A percentile compares a stretch with the other conserved stretches of the same genome.
Evolutionary conservation across 2,329 filamentous ascomycete species (phyloP).

Genomic region (Verticillium klebahnii): DNA sequence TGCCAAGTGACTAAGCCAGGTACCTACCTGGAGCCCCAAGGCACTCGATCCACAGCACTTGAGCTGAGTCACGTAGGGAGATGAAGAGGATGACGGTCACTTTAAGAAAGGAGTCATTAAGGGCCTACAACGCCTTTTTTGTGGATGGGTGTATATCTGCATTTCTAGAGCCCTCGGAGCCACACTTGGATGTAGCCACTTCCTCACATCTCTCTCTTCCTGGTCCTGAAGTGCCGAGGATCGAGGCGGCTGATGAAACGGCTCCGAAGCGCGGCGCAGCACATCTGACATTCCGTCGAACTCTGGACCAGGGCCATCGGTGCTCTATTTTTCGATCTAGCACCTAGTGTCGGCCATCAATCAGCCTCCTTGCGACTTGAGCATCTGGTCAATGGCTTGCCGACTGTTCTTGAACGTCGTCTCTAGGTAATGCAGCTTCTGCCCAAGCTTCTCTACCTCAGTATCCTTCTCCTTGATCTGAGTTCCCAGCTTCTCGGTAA

Average conservation of each 20-base stretch:
- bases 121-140: no score
- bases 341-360: neutral
- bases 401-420: slow-evolving; percentile 93
- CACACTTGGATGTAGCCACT: no score
- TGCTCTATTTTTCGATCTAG: neutral
- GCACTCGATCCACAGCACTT: no score
- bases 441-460: slow-evolving; percentile 76
- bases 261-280: neutral
- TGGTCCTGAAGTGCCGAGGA: neutral
- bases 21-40: no score
- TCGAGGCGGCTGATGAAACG: neutral
- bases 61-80: no score
- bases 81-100: no score
- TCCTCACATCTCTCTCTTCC: no score
- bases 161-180: no score
- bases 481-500: slow-evolving; percentile 70
- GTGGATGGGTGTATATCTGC: no score
- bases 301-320: neutral
- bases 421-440: slow-evolving; percentile 89
- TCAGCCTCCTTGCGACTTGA: slow-evolving; percentile 32
- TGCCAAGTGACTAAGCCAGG: no score
- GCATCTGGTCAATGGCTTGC: slow-evolving; percentile 84
- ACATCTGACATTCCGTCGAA: neutral
- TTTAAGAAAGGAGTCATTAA: no score
- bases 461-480: slow-evolving; percentile 72